Conservation (phyloP, 305 asterid species). For the Solanum chacoense region DNA sequence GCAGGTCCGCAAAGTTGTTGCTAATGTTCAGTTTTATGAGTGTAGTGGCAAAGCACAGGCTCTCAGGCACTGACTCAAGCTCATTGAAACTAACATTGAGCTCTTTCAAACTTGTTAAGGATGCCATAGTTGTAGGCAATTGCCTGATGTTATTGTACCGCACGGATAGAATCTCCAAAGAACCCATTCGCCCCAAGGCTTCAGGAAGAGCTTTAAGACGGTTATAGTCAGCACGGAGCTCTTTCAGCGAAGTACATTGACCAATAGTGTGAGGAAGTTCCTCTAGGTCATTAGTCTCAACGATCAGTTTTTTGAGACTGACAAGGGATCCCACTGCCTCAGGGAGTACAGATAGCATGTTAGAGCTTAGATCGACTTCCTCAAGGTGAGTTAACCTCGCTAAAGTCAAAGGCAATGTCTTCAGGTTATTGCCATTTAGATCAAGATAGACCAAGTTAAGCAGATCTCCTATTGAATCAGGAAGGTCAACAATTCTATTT, state of each 20-base stretch:
- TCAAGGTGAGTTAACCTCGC: conserved; percentile 7
- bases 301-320: conserved; percentile 3
- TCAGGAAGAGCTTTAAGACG: conserved; percentile 21
- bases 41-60: conserved; percentile 15
- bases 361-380: conserved; percentile 18
- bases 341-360: conserved; percentile 9
- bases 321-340: conserved; percentile 13
- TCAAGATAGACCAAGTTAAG: conserved; percentile 12
- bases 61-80: conserved; percentile 21
- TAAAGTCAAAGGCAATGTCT: conserved; percentile 8
- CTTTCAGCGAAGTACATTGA: conserved; percentile 12
- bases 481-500: conserved; percentile 11
- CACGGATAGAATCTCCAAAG: conserved; percentile 11
- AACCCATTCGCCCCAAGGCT: conserved; percentile 12
- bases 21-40: conserved; percentile 15
- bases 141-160: conserved; percentile 15
- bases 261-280: conserved; percentile 23
- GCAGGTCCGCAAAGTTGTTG: conserved; percentile 18
- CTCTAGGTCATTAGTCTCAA: conserved; percentile 15
- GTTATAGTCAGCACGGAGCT: conserved; percentile 19
- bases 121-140: conserved; percentile 22
- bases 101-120: conserved; percentile 14
- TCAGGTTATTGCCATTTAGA: conserved; percentile 10
- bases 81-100: conserved; percentile 21
- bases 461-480: conserved; percentile 10